Conservation (phyloP, 2,329 filamentous ascomycete genomes). For the Ophiocordyceps robertsii region DNA sequence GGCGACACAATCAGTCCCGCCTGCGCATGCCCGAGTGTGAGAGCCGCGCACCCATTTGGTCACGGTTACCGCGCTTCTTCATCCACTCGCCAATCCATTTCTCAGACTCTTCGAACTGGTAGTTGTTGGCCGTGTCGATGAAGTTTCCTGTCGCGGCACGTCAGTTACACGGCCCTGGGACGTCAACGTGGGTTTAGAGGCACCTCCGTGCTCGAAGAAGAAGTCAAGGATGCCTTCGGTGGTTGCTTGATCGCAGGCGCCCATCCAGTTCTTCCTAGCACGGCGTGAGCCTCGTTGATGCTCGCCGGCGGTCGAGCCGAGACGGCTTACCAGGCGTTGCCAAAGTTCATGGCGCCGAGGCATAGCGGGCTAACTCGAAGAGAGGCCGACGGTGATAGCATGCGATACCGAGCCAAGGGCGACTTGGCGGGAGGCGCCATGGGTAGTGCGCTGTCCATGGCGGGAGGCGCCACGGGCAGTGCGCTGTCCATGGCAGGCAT, state of each 20-base stretch:
- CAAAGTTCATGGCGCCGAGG: conserved; percentile 54
- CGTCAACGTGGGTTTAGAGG: background rate
- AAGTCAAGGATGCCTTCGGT: conserved; percentile 53
- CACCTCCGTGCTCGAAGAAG: conserved; percentile 39
- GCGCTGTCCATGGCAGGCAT: conserved; percentile 6
- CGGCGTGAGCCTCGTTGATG: background rate
- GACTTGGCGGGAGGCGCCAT: conserved; percentile 39
- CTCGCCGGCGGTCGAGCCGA: background rate
- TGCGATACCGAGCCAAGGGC: conserved; percentile 48
- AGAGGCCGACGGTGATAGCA: conserved; percentile 51
- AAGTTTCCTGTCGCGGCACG: conserved; percentile 44
- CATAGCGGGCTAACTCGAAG: conserved; percentile 55
- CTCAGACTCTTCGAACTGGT: conserved; percentile 51
- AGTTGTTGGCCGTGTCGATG: conserved; percentile 59
- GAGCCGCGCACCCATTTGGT: conserved; percentile 42
- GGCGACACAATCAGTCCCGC: background rate
- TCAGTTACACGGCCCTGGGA: background rate
- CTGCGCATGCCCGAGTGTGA: background rate
- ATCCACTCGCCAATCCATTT: conserved; percentile 60
- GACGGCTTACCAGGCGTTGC: conserved; percentile 31
- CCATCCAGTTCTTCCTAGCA: conserved; percentile 32
- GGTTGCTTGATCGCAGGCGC: conserved; percentile 48
- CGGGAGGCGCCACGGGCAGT: conserved; percentile 24
- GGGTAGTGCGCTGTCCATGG: conserved; percentile 12
- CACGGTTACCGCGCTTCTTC: conserved; percentile 47